Evolutionary conservation across 208 protist species (phyloP).

Genomic region (Porcisia deanei): DNA sequence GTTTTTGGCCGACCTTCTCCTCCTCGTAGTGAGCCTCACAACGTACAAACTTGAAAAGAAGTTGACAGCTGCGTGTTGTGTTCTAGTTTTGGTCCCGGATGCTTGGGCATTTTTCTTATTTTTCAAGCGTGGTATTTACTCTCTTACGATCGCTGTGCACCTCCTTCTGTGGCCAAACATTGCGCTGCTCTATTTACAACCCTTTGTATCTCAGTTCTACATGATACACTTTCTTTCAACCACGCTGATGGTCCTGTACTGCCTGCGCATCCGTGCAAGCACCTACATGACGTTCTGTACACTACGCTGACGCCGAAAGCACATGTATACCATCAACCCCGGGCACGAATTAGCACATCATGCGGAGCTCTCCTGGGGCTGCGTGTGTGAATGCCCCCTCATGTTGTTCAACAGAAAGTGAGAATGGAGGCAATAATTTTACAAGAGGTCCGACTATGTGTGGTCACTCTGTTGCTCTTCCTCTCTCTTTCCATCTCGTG

Average conservation of each 20-base stretch:
- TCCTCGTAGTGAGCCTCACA: constrained; percentile 47
- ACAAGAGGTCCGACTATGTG: background rate
- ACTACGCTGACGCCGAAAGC: constrained; percentile 28
- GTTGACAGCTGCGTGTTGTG: constrained; percentile 42
- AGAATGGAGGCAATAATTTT: background rate
- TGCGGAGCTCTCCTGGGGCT: background rate
- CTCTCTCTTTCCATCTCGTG: background rate
- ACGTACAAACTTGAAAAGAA: constrained; percentile 33
- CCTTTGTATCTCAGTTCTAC: constrained; percentile 59
- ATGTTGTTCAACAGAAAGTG: background rate
- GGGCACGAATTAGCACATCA: background rate
- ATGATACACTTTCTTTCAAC: constrained; percentile 62
- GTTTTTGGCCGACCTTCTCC: constrained; percentile 60
- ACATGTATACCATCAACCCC: background rate
- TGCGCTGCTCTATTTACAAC: constrained; percentile 55
- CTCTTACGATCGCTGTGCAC: constrained; percentile 56
- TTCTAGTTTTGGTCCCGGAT: constrained; percentile 54
- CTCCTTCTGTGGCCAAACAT: constrained; percentile 61
- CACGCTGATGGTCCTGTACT: constrained; percentile 57
- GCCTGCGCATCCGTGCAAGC: constrained; percentile 57
- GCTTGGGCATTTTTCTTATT: constrained; percentile 45
- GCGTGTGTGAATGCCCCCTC: background rate
- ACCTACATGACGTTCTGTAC: constrained; percentile 49
- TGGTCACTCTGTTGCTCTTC: background rate
- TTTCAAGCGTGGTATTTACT: constrained; percentile 49